Conservation (phyloP, 192 early-diverging fungal genomes). For the Backusella parvicylindrica region DNA sequence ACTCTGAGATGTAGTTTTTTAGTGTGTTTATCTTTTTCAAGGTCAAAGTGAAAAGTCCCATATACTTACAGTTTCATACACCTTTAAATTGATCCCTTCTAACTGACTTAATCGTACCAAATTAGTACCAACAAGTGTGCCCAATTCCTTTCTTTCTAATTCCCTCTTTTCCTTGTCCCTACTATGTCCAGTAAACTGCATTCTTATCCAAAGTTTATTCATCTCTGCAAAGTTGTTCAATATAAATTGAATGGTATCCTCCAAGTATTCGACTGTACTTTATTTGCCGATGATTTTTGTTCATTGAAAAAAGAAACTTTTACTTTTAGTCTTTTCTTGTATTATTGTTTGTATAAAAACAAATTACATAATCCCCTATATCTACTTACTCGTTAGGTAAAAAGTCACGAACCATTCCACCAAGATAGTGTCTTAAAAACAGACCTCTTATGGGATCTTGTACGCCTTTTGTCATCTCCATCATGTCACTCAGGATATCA, state of each 20-base stretch:
- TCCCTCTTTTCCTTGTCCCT: constrained; percentile 95
- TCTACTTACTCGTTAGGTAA: constrained; percentile 68
- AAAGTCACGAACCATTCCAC: constrained; percentile 92
- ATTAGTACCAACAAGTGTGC: constrained; percentile 95
- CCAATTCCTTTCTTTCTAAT: constrained; percentile 92
- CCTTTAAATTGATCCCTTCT: constrained; percentile 75
- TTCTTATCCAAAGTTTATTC: constrained; percentile 99
- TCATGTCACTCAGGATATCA: constrained; percentile 98
- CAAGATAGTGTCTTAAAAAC: constrained; percentile 95
- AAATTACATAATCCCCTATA: too few relatives aligned
- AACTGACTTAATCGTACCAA: constrained; percentile 93
- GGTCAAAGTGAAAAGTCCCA: too few relatives aligned
- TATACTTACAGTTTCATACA: constrained; percentile 70
- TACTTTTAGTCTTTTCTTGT: not conserved
- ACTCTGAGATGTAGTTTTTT: constrained; percentile 33
- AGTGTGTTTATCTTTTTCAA: not conserved
- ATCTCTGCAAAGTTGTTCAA: constrained; percentile 98
- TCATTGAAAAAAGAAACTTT: not conserved
- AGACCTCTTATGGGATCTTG: constrained; percentile 97
- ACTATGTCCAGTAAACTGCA: constrained; percentile 94
- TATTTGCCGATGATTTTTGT: not conserved
- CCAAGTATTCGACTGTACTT: not conserved
- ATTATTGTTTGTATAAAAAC: not conserved
- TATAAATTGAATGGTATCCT: constrained; percentile 93
- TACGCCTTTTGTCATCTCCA: constrained; percentile 98